Evolutionary conservation across 2,329 filamentous ascomycete species (phyloP), one percentile per base, ranked within the genome.

Genomic region (Penicillium sp.): DNA sequence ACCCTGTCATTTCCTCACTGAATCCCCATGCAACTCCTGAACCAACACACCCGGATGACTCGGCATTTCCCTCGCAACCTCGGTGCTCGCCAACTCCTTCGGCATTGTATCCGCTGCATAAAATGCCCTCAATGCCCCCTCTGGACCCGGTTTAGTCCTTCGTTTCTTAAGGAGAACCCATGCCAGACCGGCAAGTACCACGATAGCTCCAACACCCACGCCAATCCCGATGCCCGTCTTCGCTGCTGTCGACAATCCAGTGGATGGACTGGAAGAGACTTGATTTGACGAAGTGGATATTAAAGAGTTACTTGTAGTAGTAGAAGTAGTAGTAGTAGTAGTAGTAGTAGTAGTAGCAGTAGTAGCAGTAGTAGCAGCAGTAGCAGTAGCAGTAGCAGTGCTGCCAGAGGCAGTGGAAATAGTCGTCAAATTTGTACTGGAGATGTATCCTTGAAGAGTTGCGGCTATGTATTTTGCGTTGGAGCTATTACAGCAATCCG

Each of bases 401-500:
- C 17, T 33, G 19, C 9, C 19, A 7, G 49, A 35, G 22, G 15
- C 1, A 35, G 24, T 35, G 17, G n/a, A 33, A 12, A 30, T n/a
- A 6, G 49, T 33, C 24, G 28, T 53, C 24, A n/a, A 19, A 19
- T 17, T 30, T 10, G 28, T 3, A 30, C 8, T 30, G 4, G 28
- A 30, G 28, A 53, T 26, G 10, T 53, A 53, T 33, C 49, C 49
- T 19, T 33, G 49, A 6, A 53, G 49, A n/a, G 49, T 53, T 9
- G 49, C 26, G 12, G 49, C 1, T 10, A 53, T 53, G 28, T 33
- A 53, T 7, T 13, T 17, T 8, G 49, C 49, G 13, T 33, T 17
- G 10, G 49, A 37, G 10, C 49, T 37, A 37, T 53, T 53, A 19
- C 49, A 53, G 49, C 49, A 53, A 53, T 53, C 49, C 13, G n/a